Conservation (phyloP, 495 filamentous ascomycete species). For the Neurospora sp. region DNA sequence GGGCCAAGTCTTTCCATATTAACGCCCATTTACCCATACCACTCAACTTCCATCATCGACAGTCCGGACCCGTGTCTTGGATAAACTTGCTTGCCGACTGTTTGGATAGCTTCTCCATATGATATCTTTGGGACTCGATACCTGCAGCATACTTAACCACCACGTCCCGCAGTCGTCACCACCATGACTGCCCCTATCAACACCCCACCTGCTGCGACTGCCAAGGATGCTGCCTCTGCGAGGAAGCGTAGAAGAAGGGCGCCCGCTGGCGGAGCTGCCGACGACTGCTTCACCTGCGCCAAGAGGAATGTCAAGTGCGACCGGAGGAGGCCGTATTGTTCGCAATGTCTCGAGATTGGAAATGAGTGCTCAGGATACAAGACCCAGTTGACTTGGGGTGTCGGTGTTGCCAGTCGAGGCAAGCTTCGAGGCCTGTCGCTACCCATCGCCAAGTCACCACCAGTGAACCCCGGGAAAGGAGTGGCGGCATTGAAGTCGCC, state of each 20-base stretch:
- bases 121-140: constrained; percentile 14
- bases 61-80: constrained; percentile 24
- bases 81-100: constrained; percentile 19
- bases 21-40: constrained; percentile 37
- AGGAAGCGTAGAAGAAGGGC: constrained; percentile 83
- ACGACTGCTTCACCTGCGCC: constrained; percentile 92
- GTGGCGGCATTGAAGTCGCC: constrained; percentile 18
- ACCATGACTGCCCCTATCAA: constrained; percentile 38
- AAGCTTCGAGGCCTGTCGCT: constrained; percentile 85
- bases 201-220: constrained; percentile 27
- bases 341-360: constrained; percentile 81
- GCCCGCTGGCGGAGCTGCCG: constrained; percentile 77
- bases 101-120: constrained; percentile 21
- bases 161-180: background rate
- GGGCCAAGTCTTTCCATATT: constrained; percentile 33
- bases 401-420: constrained; percentile 91
- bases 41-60: constrained; percentile 29
- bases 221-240: constrained; percentile 35
- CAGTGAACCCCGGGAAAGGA: constrained; percentile 41
- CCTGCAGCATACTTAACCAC: constrained; percentile 5
- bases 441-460: constrained; percentile 68
- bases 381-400: constrained; percentile 94
- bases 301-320: constrained; percentile 80
- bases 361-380: constrained; percentile 96
- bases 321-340: constrained; percentile 87